Evolutionary conservation across 345 rosid genomes (phyloP), one percentile per base, ranked within the genome.

Genomic region (Camelina sativa): DNA sequence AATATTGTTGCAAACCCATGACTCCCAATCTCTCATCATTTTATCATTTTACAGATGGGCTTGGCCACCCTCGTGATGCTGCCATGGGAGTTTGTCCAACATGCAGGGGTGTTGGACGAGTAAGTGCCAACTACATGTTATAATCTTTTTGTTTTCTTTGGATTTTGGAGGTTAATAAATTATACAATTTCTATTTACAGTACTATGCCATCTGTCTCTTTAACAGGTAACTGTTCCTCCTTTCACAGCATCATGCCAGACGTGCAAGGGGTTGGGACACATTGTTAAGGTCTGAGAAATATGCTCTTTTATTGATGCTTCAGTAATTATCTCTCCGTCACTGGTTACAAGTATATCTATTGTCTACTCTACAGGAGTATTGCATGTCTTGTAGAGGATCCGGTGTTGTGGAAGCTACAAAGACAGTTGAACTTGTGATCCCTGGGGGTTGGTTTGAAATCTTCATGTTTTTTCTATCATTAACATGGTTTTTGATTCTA

Each of bases 221-320:
- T 71, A 58, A 55, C 84, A 94, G 98, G 85, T 94, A 51, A 91
- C 96, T 20, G 72, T 91, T 81, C 97, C 98, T 83, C 98, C 97
- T 52, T 94, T 94, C 83, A 88, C 91, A 59, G 76, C 98, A 77
- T 81, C 86, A 58, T 91, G 98, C 78, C 81, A 79, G 76, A 77
- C 84, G 32, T 94, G 97, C 80, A 87, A 84, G 61, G 98, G 98
- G 67, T 76, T 81, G 3, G 95, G 96, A 67, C 80, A 72, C 54
- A 73, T 88, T 67, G 81, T 91, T 52, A 81, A 88, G 98, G 98
- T 94, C 67, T 58, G 78, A 60, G 57, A 58, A 58, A 43, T 65
- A 41, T 44, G 55, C 66, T 73, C 75, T 67, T 48, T 22, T 73
- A 15, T 67, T 67, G 67, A 58, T 67, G 53, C 46, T 67, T 65